These are phyloP conservation scores for Quillaja saponaria DNA, from an alignment of 306 rosid genomes.

Conservation along the genomic window DNA sequence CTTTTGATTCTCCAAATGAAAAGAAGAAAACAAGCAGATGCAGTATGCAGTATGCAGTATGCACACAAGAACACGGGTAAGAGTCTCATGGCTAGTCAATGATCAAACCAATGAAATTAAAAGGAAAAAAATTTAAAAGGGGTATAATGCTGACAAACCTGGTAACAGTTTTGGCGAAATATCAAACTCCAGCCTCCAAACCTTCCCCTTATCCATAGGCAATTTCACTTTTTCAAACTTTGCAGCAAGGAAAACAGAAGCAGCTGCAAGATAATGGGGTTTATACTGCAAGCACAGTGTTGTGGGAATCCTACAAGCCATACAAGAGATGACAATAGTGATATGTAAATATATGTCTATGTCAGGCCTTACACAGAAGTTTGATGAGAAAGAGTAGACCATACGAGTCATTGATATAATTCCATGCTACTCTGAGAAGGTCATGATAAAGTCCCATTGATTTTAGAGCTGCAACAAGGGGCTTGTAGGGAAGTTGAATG, in stretches of 20 bases:
- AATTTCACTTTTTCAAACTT: conserved; percentile 47
- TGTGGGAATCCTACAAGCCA: conserved; percentile 45
- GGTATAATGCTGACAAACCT: conserved; percentile 32
- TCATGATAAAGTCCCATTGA: conserved; percentile 32
- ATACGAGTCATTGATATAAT: conserved; percentile 57
- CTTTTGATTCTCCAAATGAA: too few species aligned
- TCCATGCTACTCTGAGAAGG: conserved; percentile 55
- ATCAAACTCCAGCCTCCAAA: conserved; percentile 59
- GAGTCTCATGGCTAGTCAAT: too few species aligned
- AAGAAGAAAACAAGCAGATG: too few species aligned
- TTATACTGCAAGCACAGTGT: conserved; percentile 54
- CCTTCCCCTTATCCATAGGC: conserved; percentile 40
- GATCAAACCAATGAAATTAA: too few species aligned
- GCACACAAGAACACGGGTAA: too few species aligned
- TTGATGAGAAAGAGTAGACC: conserved; percentile 6
- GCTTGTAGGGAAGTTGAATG: conserved; percentile 52
- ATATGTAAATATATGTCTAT: conserved; percentile 2
- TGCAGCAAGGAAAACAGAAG: conserved; percentile 55
- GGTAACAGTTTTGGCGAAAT: conserved; percentile 45
- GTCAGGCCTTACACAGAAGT: background rate
- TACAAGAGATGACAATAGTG: conserved; percentile 1
- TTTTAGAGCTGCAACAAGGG: conserved; percentile 46
- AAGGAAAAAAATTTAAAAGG: too few species aligned
- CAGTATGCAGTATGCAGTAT: too few species aligned
- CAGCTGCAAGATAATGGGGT: conserved; percentile 58